Evolutionary conservation across 352 stramenopile species (phyloP).

Genomic region (Phytophthora citrophthora): DNA sequence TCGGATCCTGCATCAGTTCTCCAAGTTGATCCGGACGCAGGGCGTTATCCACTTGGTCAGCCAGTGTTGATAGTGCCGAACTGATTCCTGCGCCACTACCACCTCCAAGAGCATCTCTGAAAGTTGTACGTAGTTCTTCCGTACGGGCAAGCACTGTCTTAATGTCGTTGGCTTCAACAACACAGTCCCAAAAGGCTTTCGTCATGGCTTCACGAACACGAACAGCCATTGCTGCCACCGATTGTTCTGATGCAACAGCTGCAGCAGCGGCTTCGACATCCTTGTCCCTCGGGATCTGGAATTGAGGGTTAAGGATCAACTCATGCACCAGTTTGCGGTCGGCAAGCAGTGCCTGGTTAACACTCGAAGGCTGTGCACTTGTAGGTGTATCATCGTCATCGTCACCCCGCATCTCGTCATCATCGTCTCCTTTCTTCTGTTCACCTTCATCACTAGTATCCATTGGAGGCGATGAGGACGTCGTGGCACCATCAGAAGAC

Average conservation of each 20-base stretch:
- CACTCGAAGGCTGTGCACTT: slow-evolving; percentile 14
- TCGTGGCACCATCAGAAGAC: slow-evolving; percentile 10
- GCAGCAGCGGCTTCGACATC: slow-evolving; percentile 33
- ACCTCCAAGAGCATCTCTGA: slow-evolving; percentile 43
- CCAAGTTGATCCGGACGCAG: slow-evolving; percentile 40
- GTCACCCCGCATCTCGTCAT: slow-evolving; percentile 28
- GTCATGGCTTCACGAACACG: slow-evolving; percentile 61
- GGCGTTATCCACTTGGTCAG: slow-evolving; percentile 46
- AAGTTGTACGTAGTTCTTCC: slow-evolving; percentile 56
- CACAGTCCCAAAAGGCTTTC: slow-evolving; percentile 75
- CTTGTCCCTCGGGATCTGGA: slow-evolving; percentile 44
- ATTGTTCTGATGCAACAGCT: slow-evolving; percentile 16
- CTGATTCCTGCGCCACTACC: slow-evolving; percentile 31
- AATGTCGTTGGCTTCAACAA: slow-evolving; percentile 55
- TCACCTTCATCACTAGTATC: slow-evolving; percentile 17
- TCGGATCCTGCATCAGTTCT: slow-evolving; percentile 44
- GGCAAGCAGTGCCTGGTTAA: slow-evolving; percentile 54
- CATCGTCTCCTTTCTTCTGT: slow-evolving; percentile 31
- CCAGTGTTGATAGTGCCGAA: slow-evolving; percentile 27
- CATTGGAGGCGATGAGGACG: slow-evolving; percentile 13
- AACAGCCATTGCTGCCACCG: slow-evolving; percentile 36
- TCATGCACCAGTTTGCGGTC: slow-evolving; percentile 75
- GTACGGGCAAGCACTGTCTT: slow-evolving; percentile 50
- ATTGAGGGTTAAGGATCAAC: slow-evolving; percentile 74
- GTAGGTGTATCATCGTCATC: slow-evolving; percentile 6